phyloP scores from a whole-genome alignment of 495 filamentous ascomycete species.

The Parachaetomium inaequale region DNA sequence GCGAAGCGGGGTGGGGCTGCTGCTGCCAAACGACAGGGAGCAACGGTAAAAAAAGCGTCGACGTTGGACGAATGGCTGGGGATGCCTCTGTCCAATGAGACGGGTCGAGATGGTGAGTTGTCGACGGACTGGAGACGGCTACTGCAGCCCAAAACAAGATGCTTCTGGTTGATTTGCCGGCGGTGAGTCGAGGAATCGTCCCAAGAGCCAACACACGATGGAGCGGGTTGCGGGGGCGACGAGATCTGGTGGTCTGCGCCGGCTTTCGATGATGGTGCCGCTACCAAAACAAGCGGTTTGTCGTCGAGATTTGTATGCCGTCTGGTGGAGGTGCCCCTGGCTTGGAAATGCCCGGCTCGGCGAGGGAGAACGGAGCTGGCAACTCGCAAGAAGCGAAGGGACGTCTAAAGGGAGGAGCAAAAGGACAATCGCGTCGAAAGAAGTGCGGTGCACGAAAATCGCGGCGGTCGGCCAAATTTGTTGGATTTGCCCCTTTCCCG shows the following conservation, averaged over 20 bases:
- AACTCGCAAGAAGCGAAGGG: background rate
- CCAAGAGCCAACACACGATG: background rate
- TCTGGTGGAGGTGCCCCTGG: background rate
- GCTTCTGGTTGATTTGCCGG: constrained; percentile 6
- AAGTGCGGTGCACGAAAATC: background rate
- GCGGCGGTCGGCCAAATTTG: background rate
- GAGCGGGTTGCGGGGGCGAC: background rate
- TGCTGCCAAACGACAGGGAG: constrained; percentile 14
- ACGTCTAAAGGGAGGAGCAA: background rate
- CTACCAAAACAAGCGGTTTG: background rate
- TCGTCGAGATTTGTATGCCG: background rate
- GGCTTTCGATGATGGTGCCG: background rate
- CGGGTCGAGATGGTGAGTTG: background rate
- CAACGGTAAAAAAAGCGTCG: constrained; percentile 19
- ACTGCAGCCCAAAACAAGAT: background rate
- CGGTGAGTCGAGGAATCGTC: background rate
- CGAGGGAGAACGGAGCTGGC: background rate
- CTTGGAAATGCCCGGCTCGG: background rate
- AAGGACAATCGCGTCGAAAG: background rate
- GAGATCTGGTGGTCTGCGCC: background rate
- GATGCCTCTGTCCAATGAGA: constrained; percentile 5
- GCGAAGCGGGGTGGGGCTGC: constrained; percentile 27
- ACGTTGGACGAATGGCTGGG: constrained; percentile 4
- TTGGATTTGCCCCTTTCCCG: background rate
- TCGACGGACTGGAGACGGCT: background rate